A percentile compares a stretch with the other conserved stretches of the same genome.
phyloP scores from a whole-genome alignment of 371 early-diverging fungal species.

The Saksenaea oblongispora region DNA sequence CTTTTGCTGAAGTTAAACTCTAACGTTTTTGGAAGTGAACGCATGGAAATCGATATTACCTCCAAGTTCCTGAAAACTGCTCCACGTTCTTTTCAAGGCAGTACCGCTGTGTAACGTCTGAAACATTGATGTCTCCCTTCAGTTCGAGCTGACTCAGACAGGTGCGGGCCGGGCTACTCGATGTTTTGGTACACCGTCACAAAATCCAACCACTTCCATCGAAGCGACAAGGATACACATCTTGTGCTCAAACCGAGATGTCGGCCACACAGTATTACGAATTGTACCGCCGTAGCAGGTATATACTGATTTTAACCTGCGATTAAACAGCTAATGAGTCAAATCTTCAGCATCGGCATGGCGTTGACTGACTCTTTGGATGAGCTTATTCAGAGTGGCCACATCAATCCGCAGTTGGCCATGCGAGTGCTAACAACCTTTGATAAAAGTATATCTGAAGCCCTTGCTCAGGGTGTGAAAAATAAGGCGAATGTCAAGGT shows the following conservation, averaged over 20 bases:
- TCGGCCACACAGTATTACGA: constrained; percentile 46
- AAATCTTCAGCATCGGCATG: constrained; percentile 73
- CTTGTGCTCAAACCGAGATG: constrained; percentile 18
- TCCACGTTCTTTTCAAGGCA: too few species aligned
- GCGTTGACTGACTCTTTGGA: constrained; percentile 95
- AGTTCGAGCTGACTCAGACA: background rate
- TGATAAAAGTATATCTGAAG: constrained; percentile 51
- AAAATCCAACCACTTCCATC: too few species aligned
- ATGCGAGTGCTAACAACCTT: constrained; percentile 89
- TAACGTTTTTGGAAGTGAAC: too few species aligned
- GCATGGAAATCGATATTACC: too few species aligned
- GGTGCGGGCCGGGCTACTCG: background rate
- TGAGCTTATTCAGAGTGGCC: constrained; percentile 89
- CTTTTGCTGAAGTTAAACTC: too few species aligned
- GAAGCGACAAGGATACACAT: too few species aligned
- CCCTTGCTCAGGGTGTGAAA: constrained; percentile 43
- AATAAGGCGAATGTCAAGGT: constrained; percentile 52
- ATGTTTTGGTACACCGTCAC: background rate
- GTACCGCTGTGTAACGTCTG: too few species aligned
- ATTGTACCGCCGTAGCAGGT: constrained; percentile 54
- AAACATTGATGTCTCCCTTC: too few species aligned
- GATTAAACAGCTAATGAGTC: background rate
- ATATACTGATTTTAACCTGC: constrained; percentile 2
- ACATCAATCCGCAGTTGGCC: constrained; percentile 93
- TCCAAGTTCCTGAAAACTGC: too few species aligned